A percentile compares a stretch with the other conserved stretches of the same genome.
Conservation (phyloP, 1,284 basidiomycete species). For the Pisolithus thermaeus region DNA sequence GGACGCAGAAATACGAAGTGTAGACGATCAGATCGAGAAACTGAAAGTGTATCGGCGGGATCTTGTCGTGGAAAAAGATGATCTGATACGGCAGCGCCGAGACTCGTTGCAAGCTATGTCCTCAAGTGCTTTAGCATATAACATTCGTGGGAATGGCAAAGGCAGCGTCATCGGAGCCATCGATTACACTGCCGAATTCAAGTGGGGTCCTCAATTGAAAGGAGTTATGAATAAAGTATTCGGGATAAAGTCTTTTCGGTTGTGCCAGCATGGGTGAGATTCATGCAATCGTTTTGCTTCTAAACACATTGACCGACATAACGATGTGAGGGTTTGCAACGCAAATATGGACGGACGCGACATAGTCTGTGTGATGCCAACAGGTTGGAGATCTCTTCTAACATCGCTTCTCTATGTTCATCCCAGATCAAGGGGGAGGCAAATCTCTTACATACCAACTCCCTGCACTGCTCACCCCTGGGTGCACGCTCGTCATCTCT, state of each 20-base stretch:
- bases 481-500: conserved; percentile 84
- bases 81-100: conserved; percentile 17
- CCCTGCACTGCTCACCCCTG: conserved; percentile 75
- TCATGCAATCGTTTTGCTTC: neutral
- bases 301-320: neutral
- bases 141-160: conserved; percentile 30
- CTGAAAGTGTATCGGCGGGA: conserved; percentile 25
- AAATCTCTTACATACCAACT: conserved; percentile 90
- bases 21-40: conserved; percentile 38
- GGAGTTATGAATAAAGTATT: conserved; percentile 56
- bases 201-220: conserved; percentile 43
- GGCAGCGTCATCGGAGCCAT: conserved; percentile 15
- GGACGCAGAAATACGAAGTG: conserved; percentile 38
- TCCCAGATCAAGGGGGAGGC: conserved; percentile 57
- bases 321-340: conserved; percentile 68
- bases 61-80: conserved; percentile 32
- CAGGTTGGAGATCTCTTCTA: conserved; percentile 40
- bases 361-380: conserved; percentile 85
- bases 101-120: conserved; percentile 1
- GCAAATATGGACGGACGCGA: conserved; percentile 81
- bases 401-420: conserved; percentile 1
- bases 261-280: conserved; percentile 49
- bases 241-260: conserved; percentile 54
- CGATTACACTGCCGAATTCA: conserved; percentile 42
- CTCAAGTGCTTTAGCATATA: conserved; percentile 9